Percentiles rank a stretch among this genome's conserved stretches.
phyloP scores from a whole-genome alignment of 139 green algal genomes.

The Micractinium sp. region DNA sequence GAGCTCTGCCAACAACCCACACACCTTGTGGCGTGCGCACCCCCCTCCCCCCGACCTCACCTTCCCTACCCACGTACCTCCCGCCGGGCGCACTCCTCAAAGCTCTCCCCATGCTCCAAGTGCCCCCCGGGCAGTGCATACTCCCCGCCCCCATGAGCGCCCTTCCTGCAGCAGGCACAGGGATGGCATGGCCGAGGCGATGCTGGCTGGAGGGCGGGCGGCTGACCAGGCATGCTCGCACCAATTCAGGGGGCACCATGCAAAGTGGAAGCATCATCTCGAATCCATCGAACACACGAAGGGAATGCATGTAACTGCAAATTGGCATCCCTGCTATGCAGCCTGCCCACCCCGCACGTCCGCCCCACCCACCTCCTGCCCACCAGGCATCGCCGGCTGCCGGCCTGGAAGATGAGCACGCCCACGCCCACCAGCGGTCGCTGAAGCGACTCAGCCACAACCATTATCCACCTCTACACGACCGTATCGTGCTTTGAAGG shows the following conservation, averaged over 20 bases:
- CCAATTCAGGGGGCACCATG: not conserved
- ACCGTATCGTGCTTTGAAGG: too few relatives aligned
- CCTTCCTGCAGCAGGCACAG: constrained; percentile 45
- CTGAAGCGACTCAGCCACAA: not conserved
- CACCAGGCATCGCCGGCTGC: constrained; percentile 18
- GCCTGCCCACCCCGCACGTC: not conserved
- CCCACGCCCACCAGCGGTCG: constrained; percentile 37
- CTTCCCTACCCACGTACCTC: constrained; percentile 35
- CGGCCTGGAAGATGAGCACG: constrained; percentile 29
- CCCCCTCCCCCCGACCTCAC: not conserved
- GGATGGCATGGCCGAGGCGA: not conserved
- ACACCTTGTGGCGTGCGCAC: too few relatives aligned
- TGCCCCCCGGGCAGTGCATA: constrained; percentile 70
- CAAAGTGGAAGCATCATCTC: not conserved
- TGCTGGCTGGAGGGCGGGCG: too few relatives aligned
- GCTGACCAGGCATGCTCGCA: not conserved
- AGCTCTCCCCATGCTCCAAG: constrained; percentile 63
- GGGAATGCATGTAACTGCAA: too few relatives aligned
- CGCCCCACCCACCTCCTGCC: constrained; percentile 30
- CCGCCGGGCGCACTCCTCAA: constrained; percentile 56
- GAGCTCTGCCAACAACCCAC: too few relatives aligned
- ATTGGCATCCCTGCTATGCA: too few relatives aligned
- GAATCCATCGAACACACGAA: not conserved
- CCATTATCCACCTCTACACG: too few relatives aligned
- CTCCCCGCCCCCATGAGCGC: constrained; percentile 48